phyloP scores from a whole-genome alignment of 108 stramenopile species.

The Skeletonema menzelii region DNA sequence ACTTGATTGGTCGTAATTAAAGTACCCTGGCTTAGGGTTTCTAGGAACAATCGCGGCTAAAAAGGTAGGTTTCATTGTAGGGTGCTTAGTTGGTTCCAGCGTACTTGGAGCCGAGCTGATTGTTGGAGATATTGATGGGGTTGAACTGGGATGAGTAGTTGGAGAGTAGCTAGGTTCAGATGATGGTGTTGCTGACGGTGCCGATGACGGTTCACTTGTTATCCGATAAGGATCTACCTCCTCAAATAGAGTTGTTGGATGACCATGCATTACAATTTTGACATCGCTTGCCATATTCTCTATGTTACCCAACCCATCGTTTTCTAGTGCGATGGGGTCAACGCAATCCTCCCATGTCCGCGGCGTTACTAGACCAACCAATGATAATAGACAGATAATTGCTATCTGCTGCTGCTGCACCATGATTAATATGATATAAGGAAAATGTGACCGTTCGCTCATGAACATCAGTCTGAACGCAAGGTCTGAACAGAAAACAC shows the following conservation, averaged over 20 bases:
- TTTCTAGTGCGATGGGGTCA: constrained; percentile 2
- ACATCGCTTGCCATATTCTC: background rate
- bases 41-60: background rate
- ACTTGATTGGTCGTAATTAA: constrained; percentile 36
- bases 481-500: background rate
- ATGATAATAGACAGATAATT: background rate
- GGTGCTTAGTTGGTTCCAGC: constrained; percentile 3
- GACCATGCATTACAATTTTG: constrained; percentile 10
- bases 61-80: constrained; percentile 28
- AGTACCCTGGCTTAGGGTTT: constrained; percentile 33
- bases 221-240: constrained; percentile 18
- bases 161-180: constrained; percentile 4
- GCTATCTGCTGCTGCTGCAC: background rate
- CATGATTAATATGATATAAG: background rate
- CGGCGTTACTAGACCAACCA: background rate
- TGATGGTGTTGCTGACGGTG: constrained; percentile 9
- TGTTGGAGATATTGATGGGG: constrained; percentile 6
- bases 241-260: constrained; percentile 12
- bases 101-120: constrained; percentile 3
- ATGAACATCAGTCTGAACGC: too few relatives aligned
- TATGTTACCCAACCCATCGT: constrained; percentile 9
- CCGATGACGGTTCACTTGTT: constrained; percentile 8
- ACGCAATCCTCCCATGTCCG: constrained; percentile 12
- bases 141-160: background rate
- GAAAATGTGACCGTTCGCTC: background rate